Evolutionary conservation across 139 green algal genomes (phyloP).

Genomic region (Coelastrella sp.): DNA sequence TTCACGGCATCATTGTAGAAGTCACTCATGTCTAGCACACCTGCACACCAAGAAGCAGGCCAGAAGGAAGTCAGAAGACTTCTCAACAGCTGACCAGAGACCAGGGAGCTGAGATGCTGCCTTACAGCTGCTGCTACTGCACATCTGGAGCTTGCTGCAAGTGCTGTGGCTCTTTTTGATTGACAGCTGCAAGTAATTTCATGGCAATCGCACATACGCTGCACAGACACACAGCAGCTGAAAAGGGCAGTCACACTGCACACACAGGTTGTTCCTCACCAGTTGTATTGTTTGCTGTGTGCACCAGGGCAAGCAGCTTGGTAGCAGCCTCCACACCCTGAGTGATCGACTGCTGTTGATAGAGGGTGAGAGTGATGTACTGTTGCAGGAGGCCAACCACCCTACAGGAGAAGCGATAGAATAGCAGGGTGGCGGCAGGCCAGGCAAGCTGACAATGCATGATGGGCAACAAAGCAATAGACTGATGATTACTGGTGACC

Average conservation of each 20-base stretch:
- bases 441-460: too few relatives aligned
- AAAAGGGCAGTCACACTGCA: background rate
- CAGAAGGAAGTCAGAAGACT: too few relatives aligned
- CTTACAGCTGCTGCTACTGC: too few relatives aligned
- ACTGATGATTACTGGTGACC: too few relatives aligned
- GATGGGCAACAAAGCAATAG: too few relatives aligned
- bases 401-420: background rate
- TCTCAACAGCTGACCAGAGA: too few relatives aligned
- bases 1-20: constrained; percentile 90
- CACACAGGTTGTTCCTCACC: background rate
- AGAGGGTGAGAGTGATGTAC: constrained; percentile 77
- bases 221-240: background rate
- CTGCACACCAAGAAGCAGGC: background rate
- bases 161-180: too few relatives aligned
- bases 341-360: constrained; percentile 63
- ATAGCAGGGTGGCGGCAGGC: too few relatives aligned
- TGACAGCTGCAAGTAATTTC: too few relatives aligned
- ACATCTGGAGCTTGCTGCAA: too few relatives aligned
- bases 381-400: constrained; percentile 64
- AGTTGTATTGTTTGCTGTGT: constrained; percentile 61
- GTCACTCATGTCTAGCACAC: constrained; percentile 15
- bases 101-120: too few relatives aligned
- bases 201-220: too few relatives aligned
- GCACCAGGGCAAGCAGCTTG: constrained; percentile 63
- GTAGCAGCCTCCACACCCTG: constrained; percentile 54